Evolutionary conservation across 2,329 filamentous ascomycete species (phyloP), one percentile per base, ranked within the genome.

Genomic region (Penicillium sp.): DNA sequence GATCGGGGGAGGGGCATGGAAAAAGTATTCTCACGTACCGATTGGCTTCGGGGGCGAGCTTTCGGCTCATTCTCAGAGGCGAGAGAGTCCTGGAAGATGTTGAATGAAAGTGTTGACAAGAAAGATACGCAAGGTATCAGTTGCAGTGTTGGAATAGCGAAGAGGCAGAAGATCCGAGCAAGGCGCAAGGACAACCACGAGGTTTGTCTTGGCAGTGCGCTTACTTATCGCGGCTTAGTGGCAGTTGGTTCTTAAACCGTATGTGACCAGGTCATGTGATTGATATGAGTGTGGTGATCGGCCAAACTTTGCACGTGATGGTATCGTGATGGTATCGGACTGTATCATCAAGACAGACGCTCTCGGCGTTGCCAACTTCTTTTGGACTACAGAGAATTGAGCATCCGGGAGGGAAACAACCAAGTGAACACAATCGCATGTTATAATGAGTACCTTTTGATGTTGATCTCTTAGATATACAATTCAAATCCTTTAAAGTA

Each of bases 1-100:
- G 29, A 56, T 48, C 48, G 47, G 47, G 61, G 48, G 67, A 70
- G 70, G 69, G 71, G 71, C 64, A 69, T 59, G 63, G 54, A 65
- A 58, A 63, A 61, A 65, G 60, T 62, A 54, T 59, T 58, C 43
- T 57, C 60, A 82, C 89, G 75, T 82, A 95, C 92, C 92, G 89
- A 85, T 97, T 97, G 83, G 97, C 93, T 90, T 99, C 94, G 81
- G 94, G 93, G 82, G 93, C 93, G 85, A 97, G 89, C 87, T 97
- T 97, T 63, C 74, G 73, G 73, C 74, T 76, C 74, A 76, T 76
- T 71, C 74, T 76, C 67, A 67, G 69, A 56, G 67, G 55, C 33
- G 67, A 62, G 59, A 42, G 37, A 49, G 62, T 57, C 62, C 43
- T 54, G 31, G 57, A 57, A 60, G 49, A 61, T 60, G 56, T 64